phyloP scores from a whole-genome alignment of 768 basidiomycete species.

The Mycena polygramma region DNA sequence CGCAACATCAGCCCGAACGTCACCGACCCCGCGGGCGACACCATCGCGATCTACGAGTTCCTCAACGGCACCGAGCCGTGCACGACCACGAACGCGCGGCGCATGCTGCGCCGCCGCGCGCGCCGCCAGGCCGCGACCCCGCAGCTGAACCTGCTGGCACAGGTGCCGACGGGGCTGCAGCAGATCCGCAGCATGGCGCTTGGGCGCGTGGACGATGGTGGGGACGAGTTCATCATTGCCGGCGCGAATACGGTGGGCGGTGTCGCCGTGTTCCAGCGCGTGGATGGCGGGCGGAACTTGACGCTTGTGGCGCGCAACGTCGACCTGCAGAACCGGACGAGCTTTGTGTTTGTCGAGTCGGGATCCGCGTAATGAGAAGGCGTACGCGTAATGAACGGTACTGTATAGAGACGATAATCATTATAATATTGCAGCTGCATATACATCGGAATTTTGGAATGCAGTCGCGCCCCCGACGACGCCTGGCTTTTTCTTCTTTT shows the following conservation, averaged over 20 bases:
- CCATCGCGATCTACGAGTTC: slow-evolving; percentile 68
- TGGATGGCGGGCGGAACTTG: slow-evolving; percentile 57
- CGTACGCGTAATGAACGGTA: neutral
- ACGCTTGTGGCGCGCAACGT: slow-evolving; percentile 54
- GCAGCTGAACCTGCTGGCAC: slow-evolving; percentile 56
- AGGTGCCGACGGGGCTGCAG: slow-evolving; percentile 67
- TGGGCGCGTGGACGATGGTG: slow-evolving; percentile 54
- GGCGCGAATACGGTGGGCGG: slow-evolving; percentile 51
- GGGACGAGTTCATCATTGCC: slow-evolving; percentile 56
- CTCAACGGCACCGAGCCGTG: slow-evolving; percentile 40
- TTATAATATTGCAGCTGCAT: no score
- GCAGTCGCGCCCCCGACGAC: no score
- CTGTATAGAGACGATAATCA: neutral
- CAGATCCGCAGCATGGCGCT: slow-evolving; percentile 69
- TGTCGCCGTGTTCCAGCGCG: slow-evolving; percentile 58
- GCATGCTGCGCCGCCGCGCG: slow-evolving; percentile 37
- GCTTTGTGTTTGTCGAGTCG: slow-evolving; percentile 53
- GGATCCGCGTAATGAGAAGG: neutral
- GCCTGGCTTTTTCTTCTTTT: no score
- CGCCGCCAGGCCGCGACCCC: slow-evolving; percentile 15
- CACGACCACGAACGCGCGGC: slow-evolving; percentile 26
- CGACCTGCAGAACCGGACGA: slow-evolving; percentile 52
- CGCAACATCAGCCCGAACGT: slow-evolving; percentile 61
- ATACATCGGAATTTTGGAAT: no score
- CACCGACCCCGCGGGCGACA: slow-evolving; percentile 63